A percentile compares a stretch with the other conserved stretches of the same genome.
Conservation (phyloP, 257 asterid genomes). For the Gynochthodes officinalis region DNA sequence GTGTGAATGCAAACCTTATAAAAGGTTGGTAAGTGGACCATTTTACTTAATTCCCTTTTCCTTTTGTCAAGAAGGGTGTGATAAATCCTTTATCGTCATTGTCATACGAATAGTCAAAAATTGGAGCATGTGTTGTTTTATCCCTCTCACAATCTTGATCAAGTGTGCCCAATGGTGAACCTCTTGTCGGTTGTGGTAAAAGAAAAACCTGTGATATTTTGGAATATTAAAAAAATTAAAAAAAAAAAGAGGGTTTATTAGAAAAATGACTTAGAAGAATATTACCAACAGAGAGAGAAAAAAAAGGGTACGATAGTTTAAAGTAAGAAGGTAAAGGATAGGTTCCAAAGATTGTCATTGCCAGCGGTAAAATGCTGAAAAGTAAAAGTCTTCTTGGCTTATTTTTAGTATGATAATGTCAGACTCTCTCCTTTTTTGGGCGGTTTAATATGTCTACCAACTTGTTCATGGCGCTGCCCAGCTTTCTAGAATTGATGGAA, state of each 20-base stretch:
- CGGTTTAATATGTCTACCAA: not conserved
- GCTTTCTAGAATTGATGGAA: not conserved
- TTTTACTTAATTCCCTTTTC: too few species aligned
- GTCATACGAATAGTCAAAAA: not conserved
- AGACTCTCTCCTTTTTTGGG: not conserved
- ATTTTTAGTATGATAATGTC: too few species aligned
- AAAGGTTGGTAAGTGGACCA: not conserved
- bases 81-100: not conserved
- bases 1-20: constrained; percentile 11
- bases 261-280: not conserved
- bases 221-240: too few species aligned
- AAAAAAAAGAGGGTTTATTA: too few species aligned
- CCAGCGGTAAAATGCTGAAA: not conserved
- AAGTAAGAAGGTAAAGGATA: not conserved
- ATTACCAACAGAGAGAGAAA: not conserved
- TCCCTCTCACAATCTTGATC: not conserved
- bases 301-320: not conserved
- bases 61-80: not conserved
- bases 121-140: too few species aligned
- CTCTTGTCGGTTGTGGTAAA: too few species aligned
- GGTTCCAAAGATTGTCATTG: not conserved
- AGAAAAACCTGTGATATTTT: too few species aligned
- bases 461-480: not conserved
- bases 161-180: not conserved
- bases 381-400: not conserved